Conservation (phyloP, 2,329 filamentous ascomycete species). For the Talaromyces sp. region DNA sequence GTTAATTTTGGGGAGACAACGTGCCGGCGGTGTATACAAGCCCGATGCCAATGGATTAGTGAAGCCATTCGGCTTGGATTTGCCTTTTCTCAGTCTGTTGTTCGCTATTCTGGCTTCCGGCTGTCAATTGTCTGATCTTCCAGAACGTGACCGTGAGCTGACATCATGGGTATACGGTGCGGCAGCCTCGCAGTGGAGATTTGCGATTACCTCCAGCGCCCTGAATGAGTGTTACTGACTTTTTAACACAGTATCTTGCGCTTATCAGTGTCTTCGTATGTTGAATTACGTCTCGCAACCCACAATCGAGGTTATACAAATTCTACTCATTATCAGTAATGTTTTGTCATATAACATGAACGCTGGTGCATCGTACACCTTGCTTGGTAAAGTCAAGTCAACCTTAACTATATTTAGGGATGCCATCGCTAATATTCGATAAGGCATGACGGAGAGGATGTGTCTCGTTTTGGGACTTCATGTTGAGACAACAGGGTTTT, state of each 20-base stretch:
- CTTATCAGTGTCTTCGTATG: conserved; percentile 65
- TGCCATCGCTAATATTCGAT: conserved; percentile 36
- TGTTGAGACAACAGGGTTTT: conserved; percentile 54
- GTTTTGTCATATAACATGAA: conserved; percentile 67
- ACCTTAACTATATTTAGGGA: background rate
- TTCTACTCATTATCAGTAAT: conserved; percentile 64
- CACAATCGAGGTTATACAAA: conserved; percentile 63
- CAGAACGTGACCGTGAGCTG: conserved; percentile 61
- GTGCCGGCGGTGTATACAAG: conserved; percentile 45
- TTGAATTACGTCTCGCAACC: conserved; percentile 66
- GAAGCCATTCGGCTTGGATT: conserved; percentile 59
- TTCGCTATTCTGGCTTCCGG: conserved; percentile 65
- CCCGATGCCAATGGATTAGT: conserved; percentile 52
- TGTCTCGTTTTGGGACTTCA: conserved; percentile 63
- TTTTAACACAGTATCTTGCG: conserved; percentile 59
- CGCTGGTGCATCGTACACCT: conserved; percentile 64
- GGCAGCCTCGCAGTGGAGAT: conserved; percentile 23
- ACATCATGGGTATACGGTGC: conserved; percentile 65
- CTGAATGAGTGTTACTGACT: conserved; percentile 5
- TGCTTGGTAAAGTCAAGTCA: conserved; percentile 50
- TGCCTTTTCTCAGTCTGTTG: conserved; percentile 62
- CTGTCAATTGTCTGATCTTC: conserved; percentile 60
- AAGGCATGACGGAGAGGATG: conserved; percentile 46
- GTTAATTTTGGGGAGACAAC: conserved; percentile 55
- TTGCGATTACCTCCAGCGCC: background rate